Base-by-base conservation (phyloP, 2,329 filamentous ascomycete species). In the Diaporthe sp. region DNA sequence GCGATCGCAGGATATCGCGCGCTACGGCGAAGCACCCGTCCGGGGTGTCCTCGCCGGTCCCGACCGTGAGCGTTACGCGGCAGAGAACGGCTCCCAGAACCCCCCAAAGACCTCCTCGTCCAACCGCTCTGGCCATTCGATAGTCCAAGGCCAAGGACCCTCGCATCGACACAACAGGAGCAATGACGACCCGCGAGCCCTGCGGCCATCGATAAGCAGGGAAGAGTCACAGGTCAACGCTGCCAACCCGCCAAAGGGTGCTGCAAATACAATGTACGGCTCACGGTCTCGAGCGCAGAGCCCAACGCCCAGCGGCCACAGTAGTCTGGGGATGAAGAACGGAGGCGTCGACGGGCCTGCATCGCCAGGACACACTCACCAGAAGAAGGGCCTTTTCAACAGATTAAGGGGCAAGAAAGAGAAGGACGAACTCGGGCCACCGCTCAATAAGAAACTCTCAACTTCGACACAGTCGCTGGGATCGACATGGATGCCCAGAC, bases 1-100 rank as follows among this genome's bases (percentile, higher is more conserved):
- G 52, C 55, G 68, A 47, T n/a, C 52, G 40, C 80, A 93, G 91
- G 94, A 96, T 81, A 94, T 95, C 80, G 91, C 90, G 60, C 90
- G 92, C 77, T 94, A 92, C 84, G 94, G 94, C 75, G 93, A 95
- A 83, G 93, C 94, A 58, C 94, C 94, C 40, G 92, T 96, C 71
- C 90, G 93, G 80, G 89, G 92, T 78, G 91, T 90, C 75, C 90
- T 94, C 76, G 91, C 90, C 54, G 92, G 92, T 15, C 90, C 91
- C 58, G 93, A 95, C 83, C 91, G 90, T 81, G 90, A 94, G 75
- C 92, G 93, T 77, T 93, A 91, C 81, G 86, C 87, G 72, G 85
- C 86, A 68, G 89, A 91, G 74, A 83, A 80, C 77, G 82, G 79
- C 74, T 84, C 80, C 73, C 86, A 84, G 77, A 87, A 83, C 81